phyloP scores from a whole-genome alignment of 352 stramenopile genomes.

The Phytopythium cucurbitacearum region DNA sequence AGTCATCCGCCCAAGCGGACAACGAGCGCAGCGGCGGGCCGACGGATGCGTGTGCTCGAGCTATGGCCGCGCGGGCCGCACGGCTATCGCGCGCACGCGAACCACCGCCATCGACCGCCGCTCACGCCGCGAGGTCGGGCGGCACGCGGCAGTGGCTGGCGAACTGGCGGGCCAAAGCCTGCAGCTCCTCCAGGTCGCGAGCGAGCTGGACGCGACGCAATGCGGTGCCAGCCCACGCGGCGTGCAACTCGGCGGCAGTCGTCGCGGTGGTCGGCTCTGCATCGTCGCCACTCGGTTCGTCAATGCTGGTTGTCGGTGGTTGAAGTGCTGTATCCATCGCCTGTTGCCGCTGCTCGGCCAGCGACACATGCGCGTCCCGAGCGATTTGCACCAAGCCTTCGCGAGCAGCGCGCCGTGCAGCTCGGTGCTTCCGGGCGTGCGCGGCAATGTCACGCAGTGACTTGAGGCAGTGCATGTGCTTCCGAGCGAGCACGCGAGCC shows the following conservation, averaged over 20 bases:
- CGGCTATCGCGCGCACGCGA: too few relatives aligned
- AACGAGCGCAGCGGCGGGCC: too few relatives aligned
- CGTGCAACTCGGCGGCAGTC: constrained; percentile 12
- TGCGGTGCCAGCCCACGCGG: constrained; percentile 13
- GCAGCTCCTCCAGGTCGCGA: constrained; percentile 17
- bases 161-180: constrained; percentile 22
- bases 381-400: constrained; percentile 16
- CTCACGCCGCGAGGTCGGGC: constrained; percentile 1
- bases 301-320: too few relatives aligned
- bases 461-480: constrained; percentile 43
- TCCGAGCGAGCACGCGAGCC: constrained; percentile 35
- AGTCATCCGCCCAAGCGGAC: too few relatives aligned
- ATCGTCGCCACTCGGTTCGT: too few relatives aligned
- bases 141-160: constrained; percentile 27
- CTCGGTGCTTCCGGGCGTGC: constrained; percentile 24
- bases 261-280: too few relatives aligned
- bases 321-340: too few relatives aligned
- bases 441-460: constrained; percentile 38
- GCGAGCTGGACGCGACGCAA: constrained; percentile 11
- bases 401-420: constrained; percentile 15
- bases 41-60: too few relatives aligned
- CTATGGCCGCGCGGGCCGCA: too few relatives aligned
- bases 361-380: constrained; percentile 16
- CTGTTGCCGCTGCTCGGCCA: constrained; percentile 1
- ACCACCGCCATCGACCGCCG: not conserved